Conservation (phyloP, 2,329 filamentous ascomycete genomes). For the Penicillium oxalicum region DNA sequence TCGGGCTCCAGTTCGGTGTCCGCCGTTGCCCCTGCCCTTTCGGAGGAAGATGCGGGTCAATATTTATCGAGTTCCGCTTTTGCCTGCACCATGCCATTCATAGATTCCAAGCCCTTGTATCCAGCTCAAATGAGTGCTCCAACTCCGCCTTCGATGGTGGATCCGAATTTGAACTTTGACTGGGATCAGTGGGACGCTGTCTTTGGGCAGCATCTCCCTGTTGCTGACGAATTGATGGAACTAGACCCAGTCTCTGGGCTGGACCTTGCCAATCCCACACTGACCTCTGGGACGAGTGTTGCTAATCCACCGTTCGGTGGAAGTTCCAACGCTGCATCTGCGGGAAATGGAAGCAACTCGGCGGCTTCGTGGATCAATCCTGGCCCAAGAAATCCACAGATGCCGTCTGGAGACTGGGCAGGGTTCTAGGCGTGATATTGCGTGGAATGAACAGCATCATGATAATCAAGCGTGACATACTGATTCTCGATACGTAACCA, state of each 20-base stretch:
- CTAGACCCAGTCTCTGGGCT: constrained; percentile 34
- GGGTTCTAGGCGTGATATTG: constrained; percentile 3
- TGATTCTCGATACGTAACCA: no score
- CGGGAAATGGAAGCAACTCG: neutral
- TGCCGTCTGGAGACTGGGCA: constrained; percentile 8
- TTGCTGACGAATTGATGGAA: constrained; percentile 41
- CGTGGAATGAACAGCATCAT: neutral
- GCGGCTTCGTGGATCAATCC: constrained; percentile 9
- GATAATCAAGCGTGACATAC: no score
- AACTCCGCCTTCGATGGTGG: constrained; percentile 35
- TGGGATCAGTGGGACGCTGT: constrained; percentile 48
- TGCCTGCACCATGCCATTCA: constrained; percentile 14
- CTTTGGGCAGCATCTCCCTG: constrained; percentile 42
- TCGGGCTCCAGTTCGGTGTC: constrained; percentile 1
- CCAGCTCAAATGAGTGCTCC: constrained; percentile 16
- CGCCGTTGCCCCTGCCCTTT: constrained; percentile 1
- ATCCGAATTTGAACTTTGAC: constrained; percentile 42
- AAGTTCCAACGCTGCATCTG: neutral
- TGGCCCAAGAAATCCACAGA: neutral
- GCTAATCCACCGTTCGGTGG: neutral
- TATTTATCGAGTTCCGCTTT: neutral
- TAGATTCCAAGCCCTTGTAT: constrained; percentile 20
- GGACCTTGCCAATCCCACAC: constrained; percentile 27
- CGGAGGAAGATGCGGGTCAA: neutral
- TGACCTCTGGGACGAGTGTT: constrained; percentile 3